Evolutionary conservation across 306 rosid genomes (phyloP).

Genomic region (Castanospermum australe): DNA sequence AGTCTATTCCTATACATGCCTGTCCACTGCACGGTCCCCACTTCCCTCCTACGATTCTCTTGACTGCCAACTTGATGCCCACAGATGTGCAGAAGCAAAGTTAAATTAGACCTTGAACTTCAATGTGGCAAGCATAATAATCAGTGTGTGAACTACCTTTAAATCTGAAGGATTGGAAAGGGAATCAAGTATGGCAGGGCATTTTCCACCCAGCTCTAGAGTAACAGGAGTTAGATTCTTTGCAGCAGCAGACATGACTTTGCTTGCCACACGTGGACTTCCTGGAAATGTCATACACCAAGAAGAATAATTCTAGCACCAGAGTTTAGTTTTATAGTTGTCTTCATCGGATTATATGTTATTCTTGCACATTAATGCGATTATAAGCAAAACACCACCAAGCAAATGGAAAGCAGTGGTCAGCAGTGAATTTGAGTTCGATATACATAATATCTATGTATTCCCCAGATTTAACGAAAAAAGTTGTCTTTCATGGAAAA

Average conservation of each 20-base stretch:
- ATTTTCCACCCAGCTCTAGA: conserved; percentile 94
- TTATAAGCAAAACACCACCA: background rate
- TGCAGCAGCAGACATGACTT: conserved; percentile 86
- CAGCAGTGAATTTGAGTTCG: background rate
- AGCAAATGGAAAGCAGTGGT: background rate
- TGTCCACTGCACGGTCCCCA: conserved; percentile 94
- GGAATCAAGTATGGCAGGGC: conserved; percentile 84
- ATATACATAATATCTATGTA: background rate
- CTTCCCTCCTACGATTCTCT: conserved; percentile 79
- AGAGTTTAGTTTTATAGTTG: background rate
- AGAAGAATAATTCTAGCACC: background rate
- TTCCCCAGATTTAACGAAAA: background rate
- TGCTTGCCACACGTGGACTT: conserved; percentile 60
- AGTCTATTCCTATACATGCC: conserved; percentile 82
- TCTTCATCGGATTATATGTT: background rate
- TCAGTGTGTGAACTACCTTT: conserved; percentile 44
- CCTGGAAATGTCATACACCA: conserved; percentile 47
- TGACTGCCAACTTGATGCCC: conserved; percentile 56
- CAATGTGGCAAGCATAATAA: background rate
- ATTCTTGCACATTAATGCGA: background rate
- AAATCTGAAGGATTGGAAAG: conserved; percentile 55
- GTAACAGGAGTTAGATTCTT: conserved; percentile 88
- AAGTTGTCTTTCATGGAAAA: background rate
- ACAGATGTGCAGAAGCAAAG: conserved; percentile 8
- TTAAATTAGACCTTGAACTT: conserved; percentile 8